Evolutionary conservation across 371 early-diverging fungal species (phyloP), one percentile per base, ranked within the genome.

Genomic region (Mucor irregularis): DNA sequence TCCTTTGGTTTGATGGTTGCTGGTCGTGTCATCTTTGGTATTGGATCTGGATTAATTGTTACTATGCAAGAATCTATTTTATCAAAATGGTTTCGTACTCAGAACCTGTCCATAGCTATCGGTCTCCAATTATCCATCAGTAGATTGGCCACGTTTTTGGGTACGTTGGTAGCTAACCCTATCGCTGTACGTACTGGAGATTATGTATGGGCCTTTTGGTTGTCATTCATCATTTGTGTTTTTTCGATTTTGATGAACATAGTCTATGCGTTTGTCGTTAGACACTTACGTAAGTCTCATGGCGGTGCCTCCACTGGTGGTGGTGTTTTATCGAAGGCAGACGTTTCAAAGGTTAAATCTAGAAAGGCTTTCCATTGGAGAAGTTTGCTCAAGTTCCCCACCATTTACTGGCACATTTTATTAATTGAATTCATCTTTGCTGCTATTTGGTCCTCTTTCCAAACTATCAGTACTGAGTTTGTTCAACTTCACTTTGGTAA

Each of bases 41-140:
- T 88, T 25, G 88, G 88, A 6, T 81, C 83, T 35, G 88, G 88
- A 7, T 73, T 87, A 3, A 80, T 88, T 26, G 78, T 83, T 0
- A 87, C 82, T n/a, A 83, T 86, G 19, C 88, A 88, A 64, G 83
- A 84, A 52, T 83, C 88, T 4, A 86, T 88, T n/a, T 53, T 88
- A 2, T 84, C 85, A 24, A 85, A 87, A 62, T 88, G 88, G 88
- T 88, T 88, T 62, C 73, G 69, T 21, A 87, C 88, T 33, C 77
- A 76, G 35, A 76, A 84, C 2, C 61, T 88, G 29, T 78, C 88
- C 6, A 74, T 77, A 22, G 81, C 78, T 10, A 74, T 88, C 17
- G 88, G 84, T 14, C 53, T 88, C 13, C 85, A 86, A 66, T 71
- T 88, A 14, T 80, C 88, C 11, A 75, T 80, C 11, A 79, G 88